Conservation (phyloP, 2,329 filamentous ascomycete species). For the Pseudocercospora vitis region DNA sequence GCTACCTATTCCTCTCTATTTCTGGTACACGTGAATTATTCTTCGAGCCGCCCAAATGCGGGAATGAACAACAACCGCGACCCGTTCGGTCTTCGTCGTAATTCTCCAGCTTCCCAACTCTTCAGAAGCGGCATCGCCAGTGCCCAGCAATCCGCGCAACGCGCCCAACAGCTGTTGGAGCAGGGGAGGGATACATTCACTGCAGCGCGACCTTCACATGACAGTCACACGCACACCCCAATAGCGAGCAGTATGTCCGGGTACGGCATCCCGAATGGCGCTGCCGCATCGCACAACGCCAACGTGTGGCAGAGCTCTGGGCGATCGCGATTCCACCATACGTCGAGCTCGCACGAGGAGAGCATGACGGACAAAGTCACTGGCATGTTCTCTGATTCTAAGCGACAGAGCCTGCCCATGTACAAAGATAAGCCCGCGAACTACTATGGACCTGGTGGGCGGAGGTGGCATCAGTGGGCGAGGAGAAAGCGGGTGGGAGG, state of each 20-base stretch:
- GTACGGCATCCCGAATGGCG: slow-evolving; percentile 25
- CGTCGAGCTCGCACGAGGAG: slow-evolving; percentile 24
- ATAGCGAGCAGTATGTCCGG: slow-evolving; percentile 22
- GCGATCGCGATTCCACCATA: slow-evolving; percentile 26
- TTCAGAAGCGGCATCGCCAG: slow-evolving; percentile 14
- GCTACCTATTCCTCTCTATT: background rate
- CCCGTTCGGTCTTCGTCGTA: slow-evolving; percentile 46
- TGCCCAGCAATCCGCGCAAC: slow-evolving; percentile 1
- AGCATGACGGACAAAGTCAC: slow-evolving; percentile 51
- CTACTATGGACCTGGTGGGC: slow-evolving; percentile 59
- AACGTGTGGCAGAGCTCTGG: slow-evolving; percentile 22
- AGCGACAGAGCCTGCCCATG: slow-evolving; percentile 70
- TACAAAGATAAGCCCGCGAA: slow-evolving; percentile 98
- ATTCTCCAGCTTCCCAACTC: slow-evolving; percentile 26
- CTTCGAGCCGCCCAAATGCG: slow-evolving; percentile 17
- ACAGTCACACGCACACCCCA: slow-evolving; percentile 4
- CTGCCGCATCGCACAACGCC: slow-evolving; percentile 16
- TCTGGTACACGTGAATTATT: no score
- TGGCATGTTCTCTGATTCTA: slow-evolving; percentile 62
- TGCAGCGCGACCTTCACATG: slow-evolving; percentile 9
- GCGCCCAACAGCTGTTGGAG: slow-evolving; percentile 1
- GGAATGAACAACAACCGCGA: slow-evolving; percentile 47
- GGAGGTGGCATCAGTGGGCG: slow-evolving; percentile 39
- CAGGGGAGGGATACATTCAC: slow-evolving; percentile 1
- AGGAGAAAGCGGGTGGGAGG: slow-evolving; percentile 64